Conservation (phyloP, 768 basidiomycete species). For the Rhodotorula babjevae region DNA sequence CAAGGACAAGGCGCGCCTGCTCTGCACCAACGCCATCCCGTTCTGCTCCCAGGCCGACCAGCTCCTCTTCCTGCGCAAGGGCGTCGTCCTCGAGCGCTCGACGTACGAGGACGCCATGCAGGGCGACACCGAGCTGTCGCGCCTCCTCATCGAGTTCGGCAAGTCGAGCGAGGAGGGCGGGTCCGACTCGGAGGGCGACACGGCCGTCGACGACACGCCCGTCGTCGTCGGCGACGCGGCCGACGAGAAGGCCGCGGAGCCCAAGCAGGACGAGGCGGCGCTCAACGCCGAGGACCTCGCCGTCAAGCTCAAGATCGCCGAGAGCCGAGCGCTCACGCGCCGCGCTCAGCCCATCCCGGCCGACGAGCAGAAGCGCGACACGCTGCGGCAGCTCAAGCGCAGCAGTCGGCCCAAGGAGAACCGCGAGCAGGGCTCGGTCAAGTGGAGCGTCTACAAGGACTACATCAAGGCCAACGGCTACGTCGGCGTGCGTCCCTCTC, state of each 20-base stretch:
- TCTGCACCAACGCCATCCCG: slow-evolving; percentile 52
- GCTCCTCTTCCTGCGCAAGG: slow-evolving; percentile 50
- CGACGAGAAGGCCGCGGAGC: slow-evolving; percentile 4
- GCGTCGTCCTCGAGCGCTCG: slow-evolving; percentile 49
- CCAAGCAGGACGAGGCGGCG: slow-evolving; percentile 40
- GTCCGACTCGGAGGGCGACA: slow-evolving; percentile 38
- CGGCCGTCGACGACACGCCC: slow-evolving; percentile 39
- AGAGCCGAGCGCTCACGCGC: slow-evolving; percentile 35
- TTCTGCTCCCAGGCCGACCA: slow-evolving; percentile 49
- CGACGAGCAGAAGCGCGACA: slow-evolving; percentile 36
- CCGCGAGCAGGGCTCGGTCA: slow-evolving; percentile 49
- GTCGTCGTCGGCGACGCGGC: slow-evolving; percentile 13
- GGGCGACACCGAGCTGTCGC: slow-evolving; percentile 44
- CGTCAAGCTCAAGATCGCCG: slow-evolving; percentile 38
- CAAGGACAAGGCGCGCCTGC: slow-evolving; percentile 49
- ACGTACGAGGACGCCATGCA: slow-evolving; percentile 48
- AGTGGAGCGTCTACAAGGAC: slow-evolving; percentile 47
- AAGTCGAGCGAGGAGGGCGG: slow-evolving; percentile 45
- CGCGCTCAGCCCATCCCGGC: slow-evolving; percentile 45
- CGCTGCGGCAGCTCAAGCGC: slow-evolving; percentile 30
- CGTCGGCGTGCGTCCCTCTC: slow-evolving; percentile 30
- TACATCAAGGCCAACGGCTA: slow-evolving; percentile 46
- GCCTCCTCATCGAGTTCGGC: slow-evolving; percentile 59
- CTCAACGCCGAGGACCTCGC: slow-evolving; percentile 41
- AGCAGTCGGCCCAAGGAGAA: slow-evolving; percentile 42